Evolutionary conservation across 345 rosid species (phyloP), one percentile per base, ranked within the genome.

Genomic region (Adansonia digitata): DNA sequence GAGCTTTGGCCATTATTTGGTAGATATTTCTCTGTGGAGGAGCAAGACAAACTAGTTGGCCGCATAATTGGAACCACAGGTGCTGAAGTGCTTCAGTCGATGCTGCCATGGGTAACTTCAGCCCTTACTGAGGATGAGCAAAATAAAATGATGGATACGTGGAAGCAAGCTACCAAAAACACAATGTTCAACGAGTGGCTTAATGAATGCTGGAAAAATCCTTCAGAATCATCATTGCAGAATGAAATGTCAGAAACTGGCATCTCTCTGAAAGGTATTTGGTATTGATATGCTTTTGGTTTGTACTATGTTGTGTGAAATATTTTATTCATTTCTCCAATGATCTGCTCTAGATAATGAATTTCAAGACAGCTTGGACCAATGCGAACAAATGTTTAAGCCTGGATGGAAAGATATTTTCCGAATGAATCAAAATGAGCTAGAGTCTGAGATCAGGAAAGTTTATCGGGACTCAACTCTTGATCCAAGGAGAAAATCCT

Each of bases 391-490:
- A 71, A 90, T 84, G 83, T 94, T 94, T 87, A 92, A 92, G 88
- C 98, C 98, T 75, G 98, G 98, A 37, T 89, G 97, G 97, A 90
- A 90, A 75, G 97, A 92, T 84, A 94, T 94, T 45, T 94, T 94
- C 74, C 90, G 93, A n/a, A 86, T 89, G 91, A 89, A 89, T 76
- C 86, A 89, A 81, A 87, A 80, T 83, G 91, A 89, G 80, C 91
- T 89, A 5, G 94, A 89, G 77, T 82, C 91, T 42, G 91, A 86
- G 81, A 89, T 89, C 78, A 83, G 91, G 81, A 84, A 87, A 77
- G 94, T 89, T 80, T 87, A 85, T 62, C 81, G 76, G 71, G 91
- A 89, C 71, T 76, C 90, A 15, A 81, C 88, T 69, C 90, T 88
- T 79, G 94, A 89, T 80, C 91, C 89, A 60, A 84, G 91, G 80